These are phyloP conservation scores for Microsporum audouinii DNA, from an alignment of 2,329 filamentous ascomycete genomes.

Conservation along the genomic window DNA sequence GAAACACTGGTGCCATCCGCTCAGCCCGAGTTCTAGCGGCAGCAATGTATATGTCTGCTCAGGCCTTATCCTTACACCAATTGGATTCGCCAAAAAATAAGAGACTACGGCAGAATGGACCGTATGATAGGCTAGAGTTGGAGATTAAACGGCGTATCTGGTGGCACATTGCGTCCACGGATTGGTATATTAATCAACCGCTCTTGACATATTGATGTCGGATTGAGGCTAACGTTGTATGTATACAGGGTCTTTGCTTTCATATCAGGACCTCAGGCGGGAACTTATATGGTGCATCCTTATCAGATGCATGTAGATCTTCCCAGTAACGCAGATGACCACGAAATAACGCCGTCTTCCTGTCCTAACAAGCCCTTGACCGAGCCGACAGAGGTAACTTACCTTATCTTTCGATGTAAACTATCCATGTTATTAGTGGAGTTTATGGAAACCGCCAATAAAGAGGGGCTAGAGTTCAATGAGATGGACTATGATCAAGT, in stretches of 20 bases:
- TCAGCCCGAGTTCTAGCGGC: background rate
- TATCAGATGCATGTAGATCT: constrained; percentile 32
- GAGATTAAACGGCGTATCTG: constrained; percentile 34
- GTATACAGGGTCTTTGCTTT: constrained; percentile 28
- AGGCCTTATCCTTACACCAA: constrained; percentile 4
- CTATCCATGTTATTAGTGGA: constrained; percentile 32
- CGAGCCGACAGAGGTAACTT: constrained; percentile 36
- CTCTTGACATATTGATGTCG: background rate
- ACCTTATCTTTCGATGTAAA: constrained; percentile 34
- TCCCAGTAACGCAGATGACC: constrained; percentile 31
- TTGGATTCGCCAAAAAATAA: constrained; percentile 7
- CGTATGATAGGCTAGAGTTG: constrained; percentile 18
- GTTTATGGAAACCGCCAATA: constrained; percentile 29
- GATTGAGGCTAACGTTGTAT: background rate
- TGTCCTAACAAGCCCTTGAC: constrained; percentile 21
- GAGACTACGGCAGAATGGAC: constrained; percentile 3
- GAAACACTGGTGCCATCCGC: constrained; percentile 5
- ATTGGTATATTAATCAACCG: constrained; percentile 26
- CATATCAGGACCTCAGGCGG: constrained; percentile 35
- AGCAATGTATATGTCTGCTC: constrained; percentile 7
- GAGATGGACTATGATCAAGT: constrained; percentile 28
- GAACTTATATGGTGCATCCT: constrained; percentile 34
- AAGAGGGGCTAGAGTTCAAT: constrained; percentile 18
- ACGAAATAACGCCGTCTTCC: constrained; percentile 10
- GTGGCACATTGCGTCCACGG: constrained; percentile 36